Base-by-base conservation (phyloP, 2,329 filamentous ascomycete genomes). In the Xylariaceae sp. region DNA sequence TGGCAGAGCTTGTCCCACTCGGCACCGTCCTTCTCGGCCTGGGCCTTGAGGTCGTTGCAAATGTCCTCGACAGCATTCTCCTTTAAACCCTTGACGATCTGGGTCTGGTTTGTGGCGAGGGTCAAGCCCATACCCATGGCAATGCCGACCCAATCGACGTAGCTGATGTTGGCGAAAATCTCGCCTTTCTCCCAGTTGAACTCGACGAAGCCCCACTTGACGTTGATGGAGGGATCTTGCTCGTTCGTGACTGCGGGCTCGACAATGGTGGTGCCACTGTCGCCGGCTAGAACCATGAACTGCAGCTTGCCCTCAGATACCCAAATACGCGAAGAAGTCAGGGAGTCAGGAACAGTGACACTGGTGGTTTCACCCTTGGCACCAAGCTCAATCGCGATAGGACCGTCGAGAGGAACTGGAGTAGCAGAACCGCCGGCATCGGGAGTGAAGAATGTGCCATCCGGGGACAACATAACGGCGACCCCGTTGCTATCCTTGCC, bases 191-290 rank as follows among this genome's bases (percentile, higher is more conserved):
- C 32, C n/a, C 58, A 68, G 48, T 65, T 66, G 2, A 74, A 55
- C 48, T 74, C 71, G 13, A 71, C 60, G 38, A 73, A 74, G 1
- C 69, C 70, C 69, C 70, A 74, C 50, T 66, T 66, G 26, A 69
- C 51, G 2, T 53, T 59, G 0, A 64, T 56, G 18, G 63, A 70
- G 3, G 69, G 65, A 37, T 73, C 70, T 3, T 45, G 36, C 0
- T 65, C 54, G 51, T 69, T 69, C 9, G 59, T 61, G 7, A 66
- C 61, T 0, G 71, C 68, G 0, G 73, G 73, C 47, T 73, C 66
- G 9, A 76, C 71, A 2, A 76, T 37, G n/a, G 34, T 34, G 5
- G 49, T 48, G 16, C 62, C 61, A n/a, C 47, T 47, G 6, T 45
- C 55, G 12, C 38, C 40, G 2, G 44, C 38, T 9, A 66, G 54